These are phyloP conservation scores for Pugionium dolabratum DNA, from an alignment of 345 rosid species.

Conservation along the genomic window DNA sequence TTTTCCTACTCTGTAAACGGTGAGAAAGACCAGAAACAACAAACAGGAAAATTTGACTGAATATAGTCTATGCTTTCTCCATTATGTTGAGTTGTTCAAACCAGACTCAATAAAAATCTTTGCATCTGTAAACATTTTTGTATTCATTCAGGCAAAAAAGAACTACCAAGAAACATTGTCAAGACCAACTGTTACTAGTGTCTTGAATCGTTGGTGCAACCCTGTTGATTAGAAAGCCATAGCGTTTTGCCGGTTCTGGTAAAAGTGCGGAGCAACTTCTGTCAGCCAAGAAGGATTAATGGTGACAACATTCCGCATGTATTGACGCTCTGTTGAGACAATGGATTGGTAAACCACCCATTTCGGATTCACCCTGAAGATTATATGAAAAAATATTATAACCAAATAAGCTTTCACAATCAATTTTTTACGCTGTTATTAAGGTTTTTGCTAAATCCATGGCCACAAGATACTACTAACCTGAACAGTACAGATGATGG, in stretches of 20 bases:
- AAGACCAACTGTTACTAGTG: slow-evolving; percentile 1
- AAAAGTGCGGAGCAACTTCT: slow-evolving; percentile 83
- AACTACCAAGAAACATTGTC: slow-evolving; percentile 11
- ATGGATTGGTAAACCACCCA: slow-evolving; percentile 82
- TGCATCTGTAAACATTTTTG: slow-evolving; percentile 17
- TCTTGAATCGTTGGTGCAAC: neutral
- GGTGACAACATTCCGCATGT: slow-evolving; percentile 78
- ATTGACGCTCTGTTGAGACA: slow-evolving; percentile 86
- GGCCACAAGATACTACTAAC: slow-evolving; percentile 45
- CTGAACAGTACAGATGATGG: slow-evolving; percentile 91
- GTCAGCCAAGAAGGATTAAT: slow-evolving; percentile 82
- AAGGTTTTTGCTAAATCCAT: slow-evolving; percentile 5
- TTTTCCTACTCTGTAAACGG: slow-evolving; percentile 31
- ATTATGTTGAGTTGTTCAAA: slow-evolving; percentile 29
- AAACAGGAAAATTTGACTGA: slow-evolving; percentile 31
- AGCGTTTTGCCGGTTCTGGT: slow-evolving; percentile 51
- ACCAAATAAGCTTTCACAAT: slow-evolving; percentile 16
- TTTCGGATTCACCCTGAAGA: slow-evolving; percentile 86
- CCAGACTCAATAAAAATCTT: neutral
- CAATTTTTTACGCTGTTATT: neutral
- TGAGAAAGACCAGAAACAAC: slow-evolving; percentile 30
- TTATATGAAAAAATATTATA: neutral
- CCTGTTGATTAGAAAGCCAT: slow-evolving; percentile 27
- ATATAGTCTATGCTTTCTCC: neutral
- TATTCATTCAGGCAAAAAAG: neutral